Evolutionary conservation across 805 yeast species (phyloP), one percentile per base, ranked within the genome.

Genomic region (Saccharomycopsis sp.): DNA sequence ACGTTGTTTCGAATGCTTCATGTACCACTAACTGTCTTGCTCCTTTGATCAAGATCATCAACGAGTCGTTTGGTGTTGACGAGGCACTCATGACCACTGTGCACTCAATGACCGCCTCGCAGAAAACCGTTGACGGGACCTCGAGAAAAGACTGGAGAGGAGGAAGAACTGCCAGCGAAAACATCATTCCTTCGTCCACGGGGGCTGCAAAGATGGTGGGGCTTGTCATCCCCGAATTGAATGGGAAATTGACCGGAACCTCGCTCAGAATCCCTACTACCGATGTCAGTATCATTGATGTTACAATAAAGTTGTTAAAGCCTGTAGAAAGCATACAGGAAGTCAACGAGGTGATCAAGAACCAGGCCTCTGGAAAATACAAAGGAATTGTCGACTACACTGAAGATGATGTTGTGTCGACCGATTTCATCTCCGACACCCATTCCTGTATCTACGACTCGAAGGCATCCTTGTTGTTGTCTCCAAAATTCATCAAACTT

Each of bases 81-180:
- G 88, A 84, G 75, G 88, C 86, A 76, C 79, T 84, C 72, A 84
- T 84, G 88, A 83, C 88, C 76, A 83, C 87, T 64, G 86, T 82
- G 62, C 87, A 83, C 78, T 81, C 87, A 70, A 77, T 82, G 75
- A 83, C 87, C 63, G 87, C 87, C 63, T 81, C 87, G 64, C 87
- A 84, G 74, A 83, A 83, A 78, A 82, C 87, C 63, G 88, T 84
- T 67, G 88, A 84, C 72, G 87, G 87, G 77, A 86, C 87, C 71
- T 83, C 88, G 72, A 86, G 82, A 78, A 84, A 84, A 77, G 88
- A 83, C 78, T 83, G 88, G 88, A 82, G 88, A 81, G 87, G 87
- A 77, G 88, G 87, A 73, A 80, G 88, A 78, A 82, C 87, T 68
- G 88, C 88, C 70, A 81, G 86, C 63, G 87, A 84, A 70, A 83